phyloP scores from a whole-genome alignment of 371 early-diverging fungal genomes.

The Mortierella sp. region DNA sequence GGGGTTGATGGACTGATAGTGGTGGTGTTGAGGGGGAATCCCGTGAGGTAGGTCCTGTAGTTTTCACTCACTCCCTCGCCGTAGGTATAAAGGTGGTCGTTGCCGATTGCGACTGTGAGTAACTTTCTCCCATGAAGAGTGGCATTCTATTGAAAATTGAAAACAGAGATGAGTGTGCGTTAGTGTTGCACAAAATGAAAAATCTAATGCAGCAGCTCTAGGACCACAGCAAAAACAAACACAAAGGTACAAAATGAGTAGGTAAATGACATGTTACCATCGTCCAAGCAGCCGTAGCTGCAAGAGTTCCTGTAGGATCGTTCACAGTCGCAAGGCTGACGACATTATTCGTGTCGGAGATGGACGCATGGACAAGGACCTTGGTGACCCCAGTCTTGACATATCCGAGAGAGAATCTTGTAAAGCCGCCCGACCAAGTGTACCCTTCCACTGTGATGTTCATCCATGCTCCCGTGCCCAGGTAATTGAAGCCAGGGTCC shows the following conservation, averaged over 20 bases:
- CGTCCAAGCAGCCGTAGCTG: neutral
- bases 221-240: no score
- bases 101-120: neutral
- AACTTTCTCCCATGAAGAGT: neutral
- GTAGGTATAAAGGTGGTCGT: neutral
- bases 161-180: neutral
- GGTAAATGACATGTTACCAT: neutral
- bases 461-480: neutral
- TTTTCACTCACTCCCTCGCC: neutral
- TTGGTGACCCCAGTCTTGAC: neutral
- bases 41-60: neutral
- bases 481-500: neutral
- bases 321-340: neutral
- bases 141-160: neutral
- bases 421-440: neutral
- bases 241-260: neutral
- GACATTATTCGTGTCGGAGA: neutral
- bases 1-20: neutral
- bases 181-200: no score
- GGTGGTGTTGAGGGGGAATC: neutral
- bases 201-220: no score
- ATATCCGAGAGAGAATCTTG: neutral
- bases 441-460: neutral
- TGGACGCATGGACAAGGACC: neutral
- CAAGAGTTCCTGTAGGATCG: neutral